Evolutionary conservation across 2,329 filamentous ascomycete species (phyloP).

Genomic region (Didymellaceae sp.): DNA sequence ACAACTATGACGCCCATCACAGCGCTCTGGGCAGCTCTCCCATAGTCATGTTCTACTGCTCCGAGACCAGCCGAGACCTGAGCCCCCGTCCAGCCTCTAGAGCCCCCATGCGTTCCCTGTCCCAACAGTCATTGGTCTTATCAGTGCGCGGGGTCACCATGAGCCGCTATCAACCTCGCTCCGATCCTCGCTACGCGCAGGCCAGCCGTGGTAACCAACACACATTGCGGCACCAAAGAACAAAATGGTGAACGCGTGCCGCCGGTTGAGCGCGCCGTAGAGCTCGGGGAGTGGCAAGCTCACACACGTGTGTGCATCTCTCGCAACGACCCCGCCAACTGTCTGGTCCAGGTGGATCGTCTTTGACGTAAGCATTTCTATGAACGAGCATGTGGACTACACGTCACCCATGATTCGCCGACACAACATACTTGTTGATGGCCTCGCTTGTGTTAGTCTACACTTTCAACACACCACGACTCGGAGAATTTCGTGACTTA

Average conservation of each 20-base stretch:
- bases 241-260: slow-evolving; percentile 1
- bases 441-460: slow-evolving; percentile 33
- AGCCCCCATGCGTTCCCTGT: slow-evolving; percentile 33
- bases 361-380: slow-evolving; percentile 11
- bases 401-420: slow-evolving; percentile 47
- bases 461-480: slow-evolving; percentile 23
- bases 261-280: neutral
- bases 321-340: slow-evolving; percentile 6
- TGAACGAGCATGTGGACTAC: slow-evolving; percentile 31
- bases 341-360: slow-evolving; percentile 3
- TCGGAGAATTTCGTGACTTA: slow-evolving; percentile 43
- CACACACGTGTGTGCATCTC: slow-evolving; percentile 11
- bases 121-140: slow-evolving; percentile 42
- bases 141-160: slow-evolving; percentile 35
- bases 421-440: slow-evolving; percentile 49
- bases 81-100: slow-evolving; percentile 23
- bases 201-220: slow-evolving; percentile 10
- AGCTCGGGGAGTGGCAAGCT: slow-evolving; percentile 20
- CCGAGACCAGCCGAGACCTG: slow-evolving; percentile 41
- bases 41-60: slow-evolving; percentile 15
- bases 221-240: slow-evolving; percentile 7
- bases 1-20: neutral
- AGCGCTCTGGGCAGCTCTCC: neutral
- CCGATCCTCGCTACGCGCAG: slow-evolving; percentile 37
- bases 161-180: slow-evolving; percentile 23